Base-by-base conservation (phyloP, 495 filamentous ascomycete genomes). In the Hypoxylon fuscum region DNA sequence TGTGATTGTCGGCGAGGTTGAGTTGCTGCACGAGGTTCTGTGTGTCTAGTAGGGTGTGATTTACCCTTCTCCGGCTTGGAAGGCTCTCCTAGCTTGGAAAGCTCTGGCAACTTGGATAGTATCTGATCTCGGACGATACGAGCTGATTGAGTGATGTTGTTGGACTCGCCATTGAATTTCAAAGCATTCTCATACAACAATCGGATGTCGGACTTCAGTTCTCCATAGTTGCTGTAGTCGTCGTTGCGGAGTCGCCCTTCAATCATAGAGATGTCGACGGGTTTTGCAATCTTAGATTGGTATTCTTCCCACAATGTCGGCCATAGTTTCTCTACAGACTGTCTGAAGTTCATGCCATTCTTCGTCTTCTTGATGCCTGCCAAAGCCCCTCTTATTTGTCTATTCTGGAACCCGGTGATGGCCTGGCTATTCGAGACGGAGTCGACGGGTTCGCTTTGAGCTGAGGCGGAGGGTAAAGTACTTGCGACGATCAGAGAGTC, bases 251-350 rank as follows among this genome's bases (percentile, higher is more conserved):
- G 75, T 60, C 90, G 93, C 32, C 70, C 76, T 63, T 98, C 95
- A 70, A 98, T 90, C 1, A 86, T 88, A 42, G 79, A 80, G 10
- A 98, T 81, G 70, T 97, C 95, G 81, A 94, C 91, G 0, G 93
- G 92, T 0, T 86, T 80, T 17, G 83, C 82, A 59, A 98, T 83
- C 62, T 90, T 84, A 2, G 81, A 79, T 2, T 76, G 78, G 71
- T 98, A 98, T 62, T 93, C 86, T 1, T 70, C 69, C 71, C 77
- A 79, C 17, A 85, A 54, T 0, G 5, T 14, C 14, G 83, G 83
- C 81, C 82, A 85, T 2, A 82, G 46, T 6, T 62, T 60, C n/a
- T 66, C 49, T 4, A 98, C 95, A 0, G 96, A 88, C 35, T 86
- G 83, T 41, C 80, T 77, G 73, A 97, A 98, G 29, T 85, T 81